Evolutionary conservation across 1,284 basidiomycete species (phyloP).

Genomic region (Leccinum griseonigrum): DNA sequence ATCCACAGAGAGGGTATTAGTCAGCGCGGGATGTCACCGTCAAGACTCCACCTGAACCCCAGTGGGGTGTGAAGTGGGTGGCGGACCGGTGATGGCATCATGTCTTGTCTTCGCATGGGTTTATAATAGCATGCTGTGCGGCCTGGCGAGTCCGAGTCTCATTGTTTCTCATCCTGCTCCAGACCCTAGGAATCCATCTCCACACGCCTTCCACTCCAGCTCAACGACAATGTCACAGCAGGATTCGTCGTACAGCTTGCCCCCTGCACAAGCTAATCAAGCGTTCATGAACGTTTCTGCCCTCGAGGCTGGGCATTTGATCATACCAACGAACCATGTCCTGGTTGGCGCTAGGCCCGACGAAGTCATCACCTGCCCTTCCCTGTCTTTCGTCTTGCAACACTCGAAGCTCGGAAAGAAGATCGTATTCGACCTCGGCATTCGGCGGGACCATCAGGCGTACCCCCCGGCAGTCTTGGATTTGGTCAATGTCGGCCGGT

Average conservation of each 20-base stretch:
- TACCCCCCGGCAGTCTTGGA: constrained; percentile 35
- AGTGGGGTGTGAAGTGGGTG: too few relatives aligned
- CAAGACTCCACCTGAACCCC: too few relatives aligned
- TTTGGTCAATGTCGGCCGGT: constrained; percentile 15
- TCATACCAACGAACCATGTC: constrained; percentile 13
- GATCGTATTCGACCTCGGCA: constrained; percentile 52
- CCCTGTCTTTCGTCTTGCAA: constrained; percentile 47
- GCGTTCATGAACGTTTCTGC: not conserved
- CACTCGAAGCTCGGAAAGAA: constrained; percentile 39
- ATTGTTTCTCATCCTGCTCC: not conserved
- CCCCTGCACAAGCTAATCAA: not conserved
- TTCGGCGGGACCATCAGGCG: constrained; percentile 42
- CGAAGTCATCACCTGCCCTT: constrained; percentile 34
- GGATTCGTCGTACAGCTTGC: not conserved
- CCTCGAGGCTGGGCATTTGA: not conserved
- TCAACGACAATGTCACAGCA: not conserved
- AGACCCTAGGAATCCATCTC: not conserved
- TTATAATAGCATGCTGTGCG: not conserved
- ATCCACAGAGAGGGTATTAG: too few relatives aligned
- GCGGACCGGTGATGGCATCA: too few relatives aligned
- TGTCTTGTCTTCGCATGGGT: not conserved
- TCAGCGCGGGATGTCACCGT: too few relatives aligned
- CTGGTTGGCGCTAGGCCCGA: constrained; percentile 35
- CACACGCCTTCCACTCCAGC: not conserved
- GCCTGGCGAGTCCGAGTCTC: not conserved